Evolutionary conservation across 495 filamentous ascomycete species (phyloP).

Genomic region (Aspergillus haitiensis): DNA sequence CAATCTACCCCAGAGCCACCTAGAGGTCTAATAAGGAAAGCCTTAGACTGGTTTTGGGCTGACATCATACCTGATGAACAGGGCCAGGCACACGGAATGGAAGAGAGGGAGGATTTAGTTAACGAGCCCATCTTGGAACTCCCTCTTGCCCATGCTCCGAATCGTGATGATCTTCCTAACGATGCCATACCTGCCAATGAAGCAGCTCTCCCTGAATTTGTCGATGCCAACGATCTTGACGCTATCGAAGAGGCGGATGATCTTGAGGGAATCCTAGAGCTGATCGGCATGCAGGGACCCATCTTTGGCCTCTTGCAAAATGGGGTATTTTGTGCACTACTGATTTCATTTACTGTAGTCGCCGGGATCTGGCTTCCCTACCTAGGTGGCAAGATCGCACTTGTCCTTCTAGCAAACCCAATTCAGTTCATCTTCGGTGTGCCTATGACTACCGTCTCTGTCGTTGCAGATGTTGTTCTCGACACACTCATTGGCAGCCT

Average conservation of each 20-base stretch:
- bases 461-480: constrained; percentile 67
- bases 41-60: constrained; percentile 65
- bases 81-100: constrained; percentile 27
- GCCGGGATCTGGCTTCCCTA: constrained; percentile 89
- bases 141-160: constrained; percentile 60
- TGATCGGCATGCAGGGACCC: constrained; percentile 95
- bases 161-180: constrained; percentile 24
- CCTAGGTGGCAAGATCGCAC: constrained; percentile 77
- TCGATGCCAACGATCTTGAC: constrained; percentile 60
- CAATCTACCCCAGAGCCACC: constrained; percentile 14
- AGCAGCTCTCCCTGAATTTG: constrained; percentile 39
- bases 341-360: constrained; percentile 83
- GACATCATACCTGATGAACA: constrained; percentile 46
- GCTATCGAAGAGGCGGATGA: constrained; percentile 86
- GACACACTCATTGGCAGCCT: constrained; percentile 59
- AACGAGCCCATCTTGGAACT: constrained; percentile 59
- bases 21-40: constrained; percentile 20
- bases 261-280: constrained; percentile 94
- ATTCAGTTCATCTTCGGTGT: constrained; percentile 64
- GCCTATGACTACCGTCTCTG: constrained; percentile 67
- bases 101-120: constrained; percentile 59
- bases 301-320: constrained; percentile 89
- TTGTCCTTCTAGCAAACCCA: constrained; percentile 79
- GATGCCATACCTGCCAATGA: constrained; percentile 28
- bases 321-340: constrained; percentile 85